Percentiles rank a stretch among this genome's conserved stretches.
phyloP scores from a whole-genome alignment of 2,329 filamentous ascomycete species.

The Cladophialophora exuberans region DNA sequence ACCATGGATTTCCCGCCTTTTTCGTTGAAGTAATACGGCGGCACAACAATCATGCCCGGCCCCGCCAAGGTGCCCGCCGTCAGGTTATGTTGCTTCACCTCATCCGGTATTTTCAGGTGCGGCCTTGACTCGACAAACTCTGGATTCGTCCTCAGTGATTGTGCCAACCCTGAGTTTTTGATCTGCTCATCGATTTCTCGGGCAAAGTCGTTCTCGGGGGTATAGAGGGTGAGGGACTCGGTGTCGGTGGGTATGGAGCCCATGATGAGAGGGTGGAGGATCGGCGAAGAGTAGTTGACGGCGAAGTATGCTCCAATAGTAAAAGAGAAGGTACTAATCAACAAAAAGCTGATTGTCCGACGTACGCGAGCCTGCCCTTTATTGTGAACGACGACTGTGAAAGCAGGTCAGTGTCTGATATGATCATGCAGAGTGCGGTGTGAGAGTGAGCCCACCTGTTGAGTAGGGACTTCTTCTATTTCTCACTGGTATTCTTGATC shows the following conservation, averaged over 20 bases:
- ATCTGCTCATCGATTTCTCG: slow-evolving; percentile 72
- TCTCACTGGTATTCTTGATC: not conserved
- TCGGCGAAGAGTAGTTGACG: slow-evolving; percentile 29
- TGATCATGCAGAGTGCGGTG: not conserved
- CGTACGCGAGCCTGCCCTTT: slow-evolving; percentile 28
- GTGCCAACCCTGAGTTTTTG: slow-evolving; percentile 72
- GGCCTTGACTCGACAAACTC: slow-evolving; percentile 77
- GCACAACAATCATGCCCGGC: slow-evolving; percentile 74
- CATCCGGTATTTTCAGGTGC: slow-evolving; percentile 79
- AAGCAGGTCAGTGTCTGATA: not conserved
- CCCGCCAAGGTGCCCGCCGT: slow-evolving; percentile 81
- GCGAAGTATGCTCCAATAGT: slow-evolving; percentile 29
- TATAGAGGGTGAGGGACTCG: slow-evolving; percentile 71
- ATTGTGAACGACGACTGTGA: slow-evolving; percentile 33
- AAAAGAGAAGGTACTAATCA: slow-evolving; percentile 33
- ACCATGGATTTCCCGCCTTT: slow-evolving; percentile 70
- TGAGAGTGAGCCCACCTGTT: slow-evolving; percentile 17
- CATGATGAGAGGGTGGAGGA: slow-evolving; percentile 38
- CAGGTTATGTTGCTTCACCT: slow-evolving; percentile 72
- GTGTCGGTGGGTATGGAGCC: slow-evolving; percentile 63
- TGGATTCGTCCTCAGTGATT: slow-evolving; percentile 67
- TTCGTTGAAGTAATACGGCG: slow-evolving; percentile 77
- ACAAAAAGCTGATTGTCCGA: slow-evolving; percentile 28
- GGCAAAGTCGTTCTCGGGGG: slow-evolving; percentile 56
- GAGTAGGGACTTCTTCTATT: slow-evolving; percentile 11